phyloP scores from a whole-genome alignment of 495 filamentous ascomycete species.

The Friedmanniomyces simplex region DNA sequence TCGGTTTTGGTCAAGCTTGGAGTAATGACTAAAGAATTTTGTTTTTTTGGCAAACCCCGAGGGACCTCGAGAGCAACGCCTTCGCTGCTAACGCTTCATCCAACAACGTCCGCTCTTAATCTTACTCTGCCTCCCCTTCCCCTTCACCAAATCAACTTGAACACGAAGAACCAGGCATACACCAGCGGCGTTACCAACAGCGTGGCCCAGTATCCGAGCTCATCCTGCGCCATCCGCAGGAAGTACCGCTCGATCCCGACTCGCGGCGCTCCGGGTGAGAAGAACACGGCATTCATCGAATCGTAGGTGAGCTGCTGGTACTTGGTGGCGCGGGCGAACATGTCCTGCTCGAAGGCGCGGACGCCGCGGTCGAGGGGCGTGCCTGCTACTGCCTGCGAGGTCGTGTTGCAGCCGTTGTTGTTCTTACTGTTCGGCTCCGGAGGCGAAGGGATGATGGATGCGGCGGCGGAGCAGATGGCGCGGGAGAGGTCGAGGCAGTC shows the following conservation, averaged over 20 bases:
- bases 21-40: too few species aligned
- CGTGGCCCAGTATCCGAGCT: constrained; percentile 1
- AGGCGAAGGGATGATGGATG: neutral
- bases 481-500: constrained; percentile 45
- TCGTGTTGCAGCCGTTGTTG: neutral
- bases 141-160: constrained; percentile 16
- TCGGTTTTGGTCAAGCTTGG: too few species aligned
- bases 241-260: constrained; percentile 22
- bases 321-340: constrained; percentile 17
- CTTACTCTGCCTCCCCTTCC: neutral
- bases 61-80: too few species aligned
- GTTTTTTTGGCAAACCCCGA: too few species aligned
- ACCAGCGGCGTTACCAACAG: constrained; percentile 9
- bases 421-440: too few species aligned
- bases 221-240: constrained; percentile 5
- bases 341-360: constrained; percentile 21
- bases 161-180: constrained; percentile 17
- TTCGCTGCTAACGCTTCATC: neutral
- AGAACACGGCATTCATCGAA: constrained; percentile 23
- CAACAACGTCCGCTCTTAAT: too few species aligned
- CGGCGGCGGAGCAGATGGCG: constrained; percentile 13
- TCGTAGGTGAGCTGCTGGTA: constrained; percentile 21
- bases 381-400: neutral
- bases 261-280: constrained; percentile 22
- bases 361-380: constrained; percentile 15